phyloP scores from a whole-genome alignment of 306 rosid genomes.

The Corylus americana region DNA sequence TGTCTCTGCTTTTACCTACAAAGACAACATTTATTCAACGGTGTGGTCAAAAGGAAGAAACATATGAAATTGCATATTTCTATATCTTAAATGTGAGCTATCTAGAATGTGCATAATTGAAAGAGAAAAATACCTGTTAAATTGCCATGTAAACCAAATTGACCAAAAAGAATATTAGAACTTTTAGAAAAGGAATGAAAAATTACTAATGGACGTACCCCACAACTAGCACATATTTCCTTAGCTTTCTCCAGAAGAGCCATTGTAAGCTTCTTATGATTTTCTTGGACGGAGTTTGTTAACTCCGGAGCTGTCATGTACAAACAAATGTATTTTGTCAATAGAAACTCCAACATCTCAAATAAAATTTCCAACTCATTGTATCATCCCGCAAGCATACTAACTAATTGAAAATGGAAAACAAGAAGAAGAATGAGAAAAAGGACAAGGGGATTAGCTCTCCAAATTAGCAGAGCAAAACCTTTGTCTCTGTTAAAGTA shows the following conservation, averaged over 20 bases:
- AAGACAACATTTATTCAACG: not conserved
- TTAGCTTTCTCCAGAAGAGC: constrained; percentile 51
- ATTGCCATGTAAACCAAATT: not conserved
- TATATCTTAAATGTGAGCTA: not conserved
- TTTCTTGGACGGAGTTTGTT: constrained; percentile 33
- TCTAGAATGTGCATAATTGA: not conserved
- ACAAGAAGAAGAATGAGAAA: not conserved
- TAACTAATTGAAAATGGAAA: not conserved
- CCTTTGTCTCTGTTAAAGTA: not conserved
- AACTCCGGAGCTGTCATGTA: constrained; percentile 34
- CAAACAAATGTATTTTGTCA: not conserved
- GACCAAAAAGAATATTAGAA: not conserved
- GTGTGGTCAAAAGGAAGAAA: not conserved
- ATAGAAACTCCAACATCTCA: constrained; percentile 4
- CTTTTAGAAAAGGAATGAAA: not conserved
- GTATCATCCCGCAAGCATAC: not conserved
- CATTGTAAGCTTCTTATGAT: constrained; percentile 37
- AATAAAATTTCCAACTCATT: not conserved
- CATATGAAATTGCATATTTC: not conserved
- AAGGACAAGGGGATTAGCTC: not conserved
- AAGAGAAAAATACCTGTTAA: not conserved
- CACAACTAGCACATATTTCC: constrained; percentile 45
- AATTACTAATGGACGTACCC: constrained; percentile 29
- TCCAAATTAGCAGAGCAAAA: not conserved
- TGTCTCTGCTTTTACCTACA: constrained; percentile 40